Percentiles rank a stretch among this genome's conserved stretches.
Evolutionary conservation across 2,329 filamentous ascomycete species (phyloP).

Genomic region (Talaromyces sp.): DNA sequence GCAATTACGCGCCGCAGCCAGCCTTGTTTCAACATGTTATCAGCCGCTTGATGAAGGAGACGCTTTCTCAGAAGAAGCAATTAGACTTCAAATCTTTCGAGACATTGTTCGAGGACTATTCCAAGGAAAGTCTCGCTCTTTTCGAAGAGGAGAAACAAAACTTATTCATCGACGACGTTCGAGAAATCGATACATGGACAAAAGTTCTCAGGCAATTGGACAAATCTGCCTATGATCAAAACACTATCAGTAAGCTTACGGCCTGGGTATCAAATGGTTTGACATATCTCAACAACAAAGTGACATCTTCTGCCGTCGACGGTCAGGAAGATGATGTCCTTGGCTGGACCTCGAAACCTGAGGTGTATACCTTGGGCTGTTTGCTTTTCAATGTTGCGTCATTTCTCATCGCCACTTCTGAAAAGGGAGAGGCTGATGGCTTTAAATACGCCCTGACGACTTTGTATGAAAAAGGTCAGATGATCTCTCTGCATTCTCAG

Average conservation of each 20-base stretch:
- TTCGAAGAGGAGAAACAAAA: slow-evolving; percentile 93
- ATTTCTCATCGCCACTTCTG: slow-evolving; percentile 28
- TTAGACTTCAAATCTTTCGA: slow-evolving; percentile 24
- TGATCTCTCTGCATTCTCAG: slow-evolving; percentile 29
- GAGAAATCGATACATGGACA: slow-evolving; percentile 70
- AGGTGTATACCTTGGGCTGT: slow-evolving; percentile 56
- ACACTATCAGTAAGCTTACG: slow-evolving; percentile 23
- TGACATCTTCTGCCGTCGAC: slow-evolving; percentile 18
- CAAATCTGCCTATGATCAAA: slow-evolving; percentile 23
- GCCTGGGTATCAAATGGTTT: slow-evolving; percentile 36
- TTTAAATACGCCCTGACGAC: slow-evolving; percentile 23
- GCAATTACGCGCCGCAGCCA: slow-evolving; percentile 32
- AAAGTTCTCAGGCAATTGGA: slow-evolving; percentile 44
- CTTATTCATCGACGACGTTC: slow-evolving; percentile 79
- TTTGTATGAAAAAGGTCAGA: slow-evolving; percentile 26
- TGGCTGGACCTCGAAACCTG: slow-evolving; percentile 68
- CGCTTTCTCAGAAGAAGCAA: slow-evolving; percentile 13
- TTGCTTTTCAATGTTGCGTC: slow-evolving; percentile 39
- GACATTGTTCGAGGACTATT: slow-evolving; percentile 30
- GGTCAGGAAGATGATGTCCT: slow-evolving; percentile 60
- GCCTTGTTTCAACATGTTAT: slow-evolving; percentile 37
- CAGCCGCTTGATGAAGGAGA: slow-evolving; percentile 33
- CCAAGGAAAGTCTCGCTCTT: slow-evolving; percentile 50
- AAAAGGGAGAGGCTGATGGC: slow-evolving; percentile 19
- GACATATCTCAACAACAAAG: slow-evolving; percentile 21